These are phyloP conservation scores for Beauveria sp. DNA, from an alignment of 2,329 filamentous ascomycete genomes.

Conservation along the genomic window DNA sequence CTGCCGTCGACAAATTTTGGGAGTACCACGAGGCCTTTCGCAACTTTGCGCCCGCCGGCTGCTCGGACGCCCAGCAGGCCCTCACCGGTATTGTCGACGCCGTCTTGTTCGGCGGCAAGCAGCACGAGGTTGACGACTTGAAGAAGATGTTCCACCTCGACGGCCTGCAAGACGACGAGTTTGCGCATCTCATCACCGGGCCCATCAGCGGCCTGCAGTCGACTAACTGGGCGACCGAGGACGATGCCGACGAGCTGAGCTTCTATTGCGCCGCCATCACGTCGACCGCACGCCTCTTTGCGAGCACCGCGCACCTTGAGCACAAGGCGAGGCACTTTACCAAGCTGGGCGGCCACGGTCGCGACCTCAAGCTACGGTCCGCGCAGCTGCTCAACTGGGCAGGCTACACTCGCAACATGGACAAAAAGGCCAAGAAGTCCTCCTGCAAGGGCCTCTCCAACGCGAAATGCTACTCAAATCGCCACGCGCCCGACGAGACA, in stretches of 20 bases:
- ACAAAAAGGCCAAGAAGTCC: slow-evolving; percentile 21
- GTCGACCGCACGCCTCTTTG: slow-evolving; percentile 32
- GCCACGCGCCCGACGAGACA: slow-evolving; percentile 16
- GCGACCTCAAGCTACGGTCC: slow-evolving; percentile 25
- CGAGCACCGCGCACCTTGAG: slow-evolving; percentile 28
- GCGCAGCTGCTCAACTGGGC: slow-evolving; percentile 43
- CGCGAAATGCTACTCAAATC: slow-evolving; percentile 24
- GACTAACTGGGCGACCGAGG: slow-evolving; percentile 46
- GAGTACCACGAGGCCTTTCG: slow-evolving; percentile 46
- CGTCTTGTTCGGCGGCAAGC: slow-evolving; percentile 34
- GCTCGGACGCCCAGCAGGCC: slow-evolving; percentile 56
- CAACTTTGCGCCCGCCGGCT: slow-evolving; percentile 46
- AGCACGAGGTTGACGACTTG: slow-evolving; percentile 32
- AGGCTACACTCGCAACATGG: slow-evolving; percentile 30
- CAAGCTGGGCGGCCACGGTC: slow-evolving; percentile 30
- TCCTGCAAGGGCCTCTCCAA: slow-evolving; percentile 20
- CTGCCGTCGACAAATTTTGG: slow-evolving; percentile 73
- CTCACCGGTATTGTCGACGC: slow-evolving; percentile 43
- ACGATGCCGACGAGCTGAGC: slow-evolving; percentile 34
- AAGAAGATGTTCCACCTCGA: slow-evolving; percentile 27
- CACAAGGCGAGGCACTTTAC: slow-evolving; percentile 32
- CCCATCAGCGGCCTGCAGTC: slow-evolving; percentile 38
- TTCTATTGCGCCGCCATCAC: slow-evolving; percentile 41
- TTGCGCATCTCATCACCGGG: slow-evolving; percentile 33
- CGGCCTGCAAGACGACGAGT: slow-evolving; percentile 27